phyloP scores from a whole-genome alignment of 2,329 filamentous ascomycete species.

The Apiospora pterosperma region DNA sequence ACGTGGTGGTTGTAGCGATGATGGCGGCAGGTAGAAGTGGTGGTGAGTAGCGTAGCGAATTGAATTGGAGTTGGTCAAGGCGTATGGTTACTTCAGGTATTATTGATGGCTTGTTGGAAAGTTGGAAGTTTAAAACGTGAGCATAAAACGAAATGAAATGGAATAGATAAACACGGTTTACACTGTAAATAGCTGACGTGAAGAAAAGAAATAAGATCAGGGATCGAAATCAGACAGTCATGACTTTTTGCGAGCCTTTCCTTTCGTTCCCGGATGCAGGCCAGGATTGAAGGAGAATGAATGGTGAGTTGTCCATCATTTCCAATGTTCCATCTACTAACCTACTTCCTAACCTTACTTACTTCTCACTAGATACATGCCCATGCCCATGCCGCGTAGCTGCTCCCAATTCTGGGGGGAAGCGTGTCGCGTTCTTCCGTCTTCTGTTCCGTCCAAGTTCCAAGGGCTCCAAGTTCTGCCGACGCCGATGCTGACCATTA shows the following conservation, averaged over 20 bases:
- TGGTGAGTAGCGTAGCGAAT: background rate
- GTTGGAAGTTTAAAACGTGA: background rate
- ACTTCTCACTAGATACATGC: too few relatives aligned
- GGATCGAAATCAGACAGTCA: background rate
- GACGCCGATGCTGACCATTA: background rate
- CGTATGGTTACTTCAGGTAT: background rate
- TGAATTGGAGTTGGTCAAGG: background rate
- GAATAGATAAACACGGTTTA: background rate
- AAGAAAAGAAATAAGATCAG: background rate
- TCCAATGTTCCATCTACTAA: background rate
- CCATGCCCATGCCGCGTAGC: too few relatives aligned
- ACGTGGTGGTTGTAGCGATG: background rate
- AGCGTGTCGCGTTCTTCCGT: background rate
- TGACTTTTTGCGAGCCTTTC: background rate
- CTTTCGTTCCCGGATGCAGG: background rate
- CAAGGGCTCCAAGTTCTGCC: background rate
- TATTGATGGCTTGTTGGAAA: background rate
- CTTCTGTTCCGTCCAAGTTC: background rate
- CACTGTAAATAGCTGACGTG: background rate
- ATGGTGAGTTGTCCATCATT: slow-evolving; percentile 2
- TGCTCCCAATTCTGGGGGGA: background rate
- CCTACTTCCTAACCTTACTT: background rate
- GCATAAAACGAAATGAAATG: background rate
- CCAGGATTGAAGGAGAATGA: background rate
- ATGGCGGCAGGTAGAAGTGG: background rate